Evolutionary conservation across 108 stramenopile genomes (phyloP), one percentile per base, ranked within the genome.

Genomic region (Chaetoceros tenuissimus): DNA sequence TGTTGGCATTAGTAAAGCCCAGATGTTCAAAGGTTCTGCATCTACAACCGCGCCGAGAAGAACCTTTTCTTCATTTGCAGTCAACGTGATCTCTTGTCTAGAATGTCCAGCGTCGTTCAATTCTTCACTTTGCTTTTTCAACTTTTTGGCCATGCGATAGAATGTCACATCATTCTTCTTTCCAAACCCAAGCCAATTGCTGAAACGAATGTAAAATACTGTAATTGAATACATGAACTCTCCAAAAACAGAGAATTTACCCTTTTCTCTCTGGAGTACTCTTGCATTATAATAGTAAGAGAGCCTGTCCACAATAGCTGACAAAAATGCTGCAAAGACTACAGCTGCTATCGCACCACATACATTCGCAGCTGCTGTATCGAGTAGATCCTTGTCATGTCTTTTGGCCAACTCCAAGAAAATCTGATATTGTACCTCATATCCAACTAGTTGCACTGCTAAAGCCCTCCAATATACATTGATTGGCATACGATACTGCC

Each of bases 401-500:
- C 2, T 17, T 3, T 51, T 20, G 0, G 3, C 53, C 24, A 71
- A 67, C 20, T n/a, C 24, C 0, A 22, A 13, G 28, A 61, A 46
- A 0, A 66, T 50, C 24, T 46, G 48, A 57, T 73, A 69, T 48
- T 77, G 76, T 17, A 69, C 68, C 57, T 73, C 76, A 56, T 76
- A 77, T 46, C 66, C 76, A 29, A 69, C 76, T 20, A 77, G 51
- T 57, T 73, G 72, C 10, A 77, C 68, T 3, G 60, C 28, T 25
- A 77, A 51, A 17, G 63, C 76, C 23, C 64, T 62, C 72, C 71
- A 73, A 53, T 77, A 77, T 23, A 60, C 43, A 8, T 58, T 53
- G 53, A 77, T 48, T n/a, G 72, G 68, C 55, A 77, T 64, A 16
- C 76, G 72, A 55, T 77, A 77, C 67, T 77, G 76, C 1, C 66